These are phyloP conservation scores for Nigrospora sphaerica DNA, from an alignment of 2,329 filamentous ascomycete species.

Conservation along the genomic window DNA sequence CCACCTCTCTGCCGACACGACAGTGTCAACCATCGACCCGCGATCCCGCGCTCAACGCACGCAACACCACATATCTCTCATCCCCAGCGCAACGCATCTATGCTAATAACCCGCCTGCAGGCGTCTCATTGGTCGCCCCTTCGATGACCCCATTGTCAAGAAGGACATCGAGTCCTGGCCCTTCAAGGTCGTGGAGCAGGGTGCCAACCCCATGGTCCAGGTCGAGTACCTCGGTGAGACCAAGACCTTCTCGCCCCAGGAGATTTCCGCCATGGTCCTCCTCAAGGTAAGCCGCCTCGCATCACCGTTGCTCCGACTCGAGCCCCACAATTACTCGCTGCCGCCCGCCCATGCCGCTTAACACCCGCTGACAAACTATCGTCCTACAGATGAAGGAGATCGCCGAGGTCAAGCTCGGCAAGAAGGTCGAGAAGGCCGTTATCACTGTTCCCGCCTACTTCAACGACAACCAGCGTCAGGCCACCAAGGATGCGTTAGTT, in stretches of 20 bases:
- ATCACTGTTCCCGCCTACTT: conserved; percentile 99
- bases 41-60: too few relatives aligned
- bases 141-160: conserved; percentile 93
- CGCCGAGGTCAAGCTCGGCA: conserved; percentile 95
- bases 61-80: not conserved
- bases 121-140: conserved; percentile 95
- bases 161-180: conserved; percentile 99
- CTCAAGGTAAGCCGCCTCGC: conserved; percentile 64
- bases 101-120: conserved; percentile 33
- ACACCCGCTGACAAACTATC: conserved; percentile 9
- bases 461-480: conserved; percentile 99
- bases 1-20: not conserved
- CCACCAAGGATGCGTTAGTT: conserved; percentile 80
- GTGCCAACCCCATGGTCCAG: conserved; percentile 83
- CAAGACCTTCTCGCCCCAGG: conserved; percentile 95
- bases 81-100: not conserved
- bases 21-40: too few relatives aligned
- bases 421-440: conserved; percentile 98
- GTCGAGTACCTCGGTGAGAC: conserved; percentile 92
- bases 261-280: conserved; percentile 98
- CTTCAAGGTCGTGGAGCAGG: conserved; percentile 93
- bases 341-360: not conserved
- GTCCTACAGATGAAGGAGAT: conserved; percentile 89
- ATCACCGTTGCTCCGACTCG: not conserved
- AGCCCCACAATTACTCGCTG: not conserved